Conservation (phyloP, 2,329 filamentous ascomycete species). For the Phaeosphaeriaceae sp. region DNA sequence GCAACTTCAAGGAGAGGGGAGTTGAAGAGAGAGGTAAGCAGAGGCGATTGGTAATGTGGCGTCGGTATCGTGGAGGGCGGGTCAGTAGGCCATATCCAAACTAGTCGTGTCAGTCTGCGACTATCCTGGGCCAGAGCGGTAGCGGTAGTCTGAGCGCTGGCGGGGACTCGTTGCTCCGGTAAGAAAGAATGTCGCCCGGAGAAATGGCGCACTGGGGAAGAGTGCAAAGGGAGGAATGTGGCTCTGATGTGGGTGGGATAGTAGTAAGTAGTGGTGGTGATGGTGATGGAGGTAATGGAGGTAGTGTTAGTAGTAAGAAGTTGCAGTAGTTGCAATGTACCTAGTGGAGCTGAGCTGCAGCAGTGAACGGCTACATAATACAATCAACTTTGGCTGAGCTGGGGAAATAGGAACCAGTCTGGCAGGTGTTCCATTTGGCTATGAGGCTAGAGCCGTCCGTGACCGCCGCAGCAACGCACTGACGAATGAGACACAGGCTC, state of each 20-base stretch:
- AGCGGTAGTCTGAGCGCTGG: constrained; percentile 32
- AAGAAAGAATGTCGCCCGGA: constrained; percentile 36
- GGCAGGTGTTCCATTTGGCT: too few relatives aligned
- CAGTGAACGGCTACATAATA: constrained; percentile 4
- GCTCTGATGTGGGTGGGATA: too few relatives aligned
- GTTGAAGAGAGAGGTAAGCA: constrained; percentile 7
- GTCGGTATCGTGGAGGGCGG: constrained; percentile 32
- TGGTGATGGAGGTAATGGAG: too few relatives aligned
- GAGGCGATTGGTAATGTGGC: constrained; percentile 1
- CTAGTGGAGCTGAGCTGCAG: not conserved
- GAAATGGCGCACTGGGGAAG: constrained; percentile 12
- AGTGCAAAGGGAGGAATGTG: not conserved
- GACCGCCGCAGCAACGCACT: constrained; percentile 22
- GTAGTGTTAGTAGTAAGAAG: too few relatives aligned
- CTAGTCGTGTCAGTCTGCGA: constrained; percentile 19
- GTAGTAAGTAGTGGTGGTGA: too few relatives aligned
- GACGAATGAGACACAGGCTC: constrained; percentile 31
- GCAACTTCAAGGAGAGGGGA: too few relatives aligned
- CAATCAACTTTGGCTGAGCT: constrained; percentile 4
- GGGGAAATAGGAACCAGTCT: not conserved
- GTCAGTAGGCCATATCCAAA: constrained; percentile 44
- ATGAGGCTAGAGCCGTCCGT: too few relatives aligned
- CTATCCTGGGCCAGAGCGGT: constrained; percentile 20
- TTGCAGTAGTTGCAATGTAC: too few relatives aligned
- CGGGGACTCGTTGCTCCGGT: constrained; percentile 13